Conservation (phyloP, 1,139 yeast species). For the Yamadazyma sp. region DNA sequence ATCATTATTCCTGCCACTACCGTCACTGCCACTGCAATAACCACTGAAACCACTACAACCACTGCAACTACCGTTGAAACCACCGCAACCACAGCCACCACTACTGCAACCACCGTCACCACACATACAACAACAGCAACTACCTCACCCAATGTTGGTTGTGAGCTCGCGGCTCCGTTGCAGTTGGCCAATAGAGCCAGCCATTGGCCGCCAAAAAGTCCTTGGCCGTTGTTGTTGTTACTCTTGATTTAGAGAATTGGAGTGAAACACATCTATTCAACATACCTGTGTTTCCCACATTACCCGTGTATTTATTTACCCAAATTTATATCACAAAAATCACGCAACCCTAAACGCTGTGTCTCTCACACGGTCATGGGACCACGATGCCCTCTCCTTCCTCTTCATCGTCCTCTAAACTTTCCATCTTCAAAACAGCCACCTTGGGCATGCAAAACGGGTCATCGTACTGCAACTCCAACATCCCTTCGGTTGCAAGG, state of each 20-base stretch:
- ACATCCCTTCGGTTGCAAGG: slow-evolving; percentile 3
- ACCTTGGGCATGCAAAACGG: slow-evolving; percentile 9
- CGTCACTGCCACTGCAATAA: background rate
- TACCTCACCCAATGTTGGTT: background rate
- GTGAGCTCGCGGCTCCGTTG: no score
- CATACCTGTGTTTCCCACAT: no score
- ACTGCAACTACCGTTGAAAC: background rate
- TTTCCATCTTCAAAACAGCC: background rate
- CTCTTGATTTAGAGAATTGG: no score
- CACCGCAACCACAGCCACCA: background rate
- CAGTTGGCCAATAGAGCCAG: background rate
- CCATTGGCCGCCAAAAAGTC: background rate
- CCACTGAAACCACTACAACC: slow-evolving; percentile 3
- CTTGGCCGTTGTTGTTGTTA: no score
- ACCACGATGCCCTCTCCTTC: background rate
- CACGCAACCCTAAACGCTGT: no score
- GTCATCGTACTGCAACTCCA: slow-evolving; percentile 8
- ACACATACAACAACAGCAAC: background rate
- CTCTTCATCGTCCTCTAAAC: background rate
- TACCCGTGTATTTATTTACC: no score
- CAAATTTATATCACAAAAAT: no score
- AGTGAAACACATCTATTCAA: no score
- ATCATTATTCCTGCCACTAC: slow-evolving; percentile 1
- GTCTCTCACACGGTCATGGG: no score
- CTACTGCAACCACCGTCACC: slow-evolving; percentile 2